phyloP scores from a whole-genome alignment of 345 rosid species.

The Psidium guajava region DNA sequence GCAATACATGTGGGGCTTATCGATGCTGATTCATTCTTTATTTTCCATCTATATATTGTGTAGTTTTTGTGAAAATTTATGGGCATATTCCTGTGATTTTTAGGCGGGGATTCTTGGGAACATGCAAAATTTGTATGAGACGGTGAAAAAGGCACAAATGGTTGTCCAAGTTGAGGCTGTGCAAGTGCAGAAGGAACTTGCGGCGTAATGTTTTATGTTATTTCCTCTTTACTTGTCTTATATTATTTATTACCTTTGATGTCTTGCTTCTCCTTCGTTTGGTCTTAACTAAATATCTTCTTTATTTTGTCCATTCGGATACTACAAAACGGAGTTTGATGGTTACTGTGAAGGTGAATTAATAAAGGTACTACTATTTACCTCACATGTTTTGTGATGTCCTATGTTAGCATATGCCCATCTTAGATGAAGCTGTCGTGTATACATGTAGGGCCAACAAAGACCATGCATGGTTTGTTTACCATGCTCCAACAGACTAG shows the following conservation, averaged over 20 bases:
- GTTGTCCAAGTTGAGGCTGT: slow-evolving; percentile 97
- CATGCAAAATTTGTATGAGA: slow-evolving; percentile 85
- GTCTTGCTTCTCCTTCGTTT: background rate
- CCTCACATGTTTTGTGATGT: background rate
- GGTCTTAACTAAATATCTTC: slow-evolving; percentile 2
- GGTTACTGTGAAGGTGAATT: slow-evolving; percentile 96
- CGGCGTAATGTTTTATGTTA: slow-evolving; percentile 36
- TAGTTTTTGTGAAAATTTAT: slow-evolving; percentile 5
- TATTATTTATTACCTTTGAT: background rate
- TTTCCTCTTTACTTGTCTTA: background rate
- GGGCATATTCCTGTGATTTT: background rate
- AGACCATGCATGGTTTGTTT: background rate
- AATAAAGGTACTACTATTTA: slow-evolving; percentile 46
- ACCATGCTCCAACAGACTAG: background rate
- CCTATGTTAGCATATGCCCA: background rate
- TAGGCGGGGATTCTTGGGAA: slow-evolving; percentile 90
- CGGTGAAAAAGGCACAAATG: slow-evolving; percentile 96
- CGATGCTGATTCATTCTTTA: background rate
- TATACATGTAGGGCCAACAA: background rate
- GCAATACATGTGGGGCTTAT: background rate
- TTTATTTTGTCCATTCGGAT: background rate
- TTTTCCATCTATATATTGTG: background rate
- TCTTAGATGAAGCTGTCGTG: background rate
- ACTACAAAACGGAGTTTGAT: slow-evolving; percentile 86
- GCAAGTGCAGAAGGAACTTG: slow-evolving; percentile 82